Percentiles rank a stretch among this genome's conserved stretches.
phyloP scores from a whole-genome alignment of 164 flowering plant genomes.

The Echeveria elegans region DNA sequence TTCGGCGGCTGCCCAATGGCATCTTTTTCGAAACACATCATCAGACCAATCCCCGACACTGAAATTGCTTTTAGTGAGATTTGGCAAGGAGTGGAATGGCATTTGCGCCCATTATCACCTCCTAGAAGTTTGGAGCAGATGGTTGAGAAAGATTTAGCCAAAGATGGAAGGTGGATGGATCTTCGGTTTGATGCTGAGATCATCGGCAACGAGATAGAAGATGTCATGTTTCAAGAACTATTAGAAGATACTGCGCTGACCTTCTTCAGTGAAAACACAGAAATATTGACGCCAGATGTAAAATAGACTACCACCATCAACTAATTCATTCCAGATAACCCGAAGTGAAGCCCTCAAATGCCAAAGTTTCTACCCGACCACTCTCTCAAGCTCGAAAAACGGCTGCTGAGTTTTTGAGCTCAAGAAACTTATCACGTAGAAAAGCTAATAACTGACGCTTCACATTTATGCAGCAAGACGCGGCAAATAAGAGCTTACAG shows the following conservation, averaged over 20 bases:
- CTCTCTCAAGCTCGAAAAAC: not conserved
- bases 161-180: conserved; percentile 58
- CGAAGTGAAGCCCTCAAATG: not conserved
- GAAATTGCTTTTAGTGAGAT: conserved; percentile 38
- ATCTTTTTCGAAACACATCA: conserved; percentile 30
- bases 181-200: conserved; percentile 36
- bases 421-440: not conserved
- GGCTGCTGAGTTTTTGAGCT: not conserved
- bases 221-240: conserved; percentile 47
- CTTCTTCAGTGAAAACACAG: conserved; percentile 14
- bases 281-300: not conserved
- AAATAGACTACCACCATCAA: not conserved
- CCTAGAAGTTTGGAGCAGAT: conserved; percentile 55
- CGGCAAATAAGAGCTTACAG: not conserved
- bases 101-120: conserved; percentile 27
- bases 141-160: conserved; percentile 56
- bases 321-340: not conserved
- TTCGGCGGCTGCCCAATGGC: conserved; percentile 42
- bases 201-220: conserved; percentile 45
- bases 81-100: conserved; percentile 49
- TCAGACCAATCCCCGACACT: conserved; percentile 34
- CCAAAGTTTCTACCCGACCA: not conserved
- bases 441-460: not conserved
- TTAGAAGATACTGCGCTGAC: conserved; percentile 49
- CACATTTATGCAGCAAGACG: not conserved